Percentiles rank a stretch among this genome's conserved stretches.
Evolutionary conservation across 805 yeast genomes (phyloP).

Genomic region (Komagataella pastoris): DNA sequence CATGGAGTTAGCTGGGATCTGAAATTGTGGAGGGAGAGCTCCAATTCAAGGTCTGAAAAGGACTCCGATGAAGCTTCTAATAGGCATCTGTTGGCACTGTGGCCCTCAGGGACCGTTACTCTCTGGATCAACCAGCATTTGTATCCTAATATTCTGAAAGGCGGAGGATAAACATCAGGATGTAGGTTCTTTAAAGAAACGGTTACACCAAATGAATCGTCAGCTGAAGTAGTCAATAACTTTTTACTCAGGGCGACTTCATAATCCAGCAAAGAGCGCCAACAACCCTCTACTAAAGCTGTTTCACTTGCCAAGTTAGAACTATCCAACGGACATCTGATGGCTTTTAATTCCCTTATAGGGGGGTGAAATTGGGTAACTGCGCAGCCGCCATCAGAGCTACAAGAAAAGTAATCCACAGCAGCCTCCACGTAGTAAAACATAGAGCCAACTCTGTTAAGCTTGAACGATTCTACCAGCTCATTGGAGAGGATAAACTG

Average conservation of each 20-base stretch:
- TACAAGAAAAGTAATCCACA: not conserved
- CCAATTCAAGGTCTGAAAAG: not conserved
- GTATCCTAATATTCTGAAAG: not conserved
- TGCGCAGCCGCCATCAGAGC: not conserved
- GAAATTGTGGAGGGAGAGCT: not conserved
- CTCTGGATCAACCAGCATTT: not conserved
- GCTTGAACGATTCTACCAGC: not conserved
- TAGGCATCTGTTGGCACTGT: not conserved
- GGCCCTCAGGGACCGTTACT: not conserved
- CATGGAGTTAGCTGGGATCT: not conserved
- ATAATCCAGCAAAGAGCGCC: not conserved
- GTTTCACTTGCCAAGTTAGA: not conserved
- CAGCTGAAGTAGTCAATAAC: not conserved
- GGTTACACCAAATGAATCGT: not conserved
- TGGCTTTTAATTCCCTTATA: not conserved
- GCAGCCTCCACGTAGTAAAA: not conserved
- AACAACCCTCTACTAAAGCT: not conserved
- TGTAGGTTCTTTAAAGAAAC: not conserved
- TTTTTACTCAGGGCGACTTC: not conserved
- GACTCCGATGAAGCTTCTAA: not conserved
- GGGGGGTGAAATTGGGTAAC: not conserved
- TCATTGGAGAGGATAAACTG: not conserved
- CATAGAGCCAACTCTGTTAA: not conserved
- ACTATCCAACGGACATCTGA: not conserved
- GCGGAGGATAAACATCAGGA: not conserved